Evolutionary conservation across 768 basidiomycete genomes (phyloP), one percentile per base, ranked within the genome.

Genomic region (Xerocomus spinulosus): DNA sequence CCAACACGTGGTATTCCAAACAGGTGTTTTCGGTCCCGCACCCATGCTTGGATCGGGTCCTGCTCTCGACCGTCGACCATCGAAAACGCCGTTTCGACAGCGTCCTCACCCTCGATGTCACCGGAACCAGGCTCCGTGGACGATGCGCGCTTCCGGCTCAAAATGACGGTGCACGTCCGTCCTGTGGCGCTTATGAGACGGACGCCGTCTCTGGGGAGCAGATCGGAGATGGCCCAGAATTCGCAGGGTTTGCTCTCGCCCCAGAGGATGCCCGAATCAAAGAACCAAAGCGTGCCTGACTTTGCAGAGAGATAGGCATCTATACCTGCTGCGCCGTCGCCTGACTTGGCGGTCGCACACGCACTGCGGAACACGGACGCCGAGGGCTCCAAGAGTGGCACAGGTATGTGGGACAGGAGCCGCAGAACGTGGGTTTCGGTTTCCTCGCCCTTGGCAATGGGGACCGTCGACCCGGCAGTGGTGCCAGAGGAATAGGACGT

Each of bases 231-330:
- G 3, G 81, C 67, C 81, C 87, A 89, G 57, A 86, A 89, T 54
- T 87, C 83, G 58, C 83, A 87, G 3, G 85, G 85, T 53, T 84
- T 85, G 58, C 77, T 79, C 60, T 87, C 82, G 20, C 83, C 85
- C 78, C 83, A 85, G 8, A 90, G 73, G 14, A 90, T 73, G 6
- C 86, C 87, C 20, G 71, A 69, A 33, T 73, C 67, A 38, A 83
- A 70, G 71, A 89, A 90, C 82, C 86, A 86, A 33, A 90, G 68
- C 38, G 74, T 82, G 1, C 85, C 85, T 2, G 73, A 62, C 60
- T 87, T 88, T 1, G 86, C 85, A n/a, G 77, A 77, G 25, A 82
- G 77, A 62, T 85, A 82, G 5, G 84, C 85, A 46, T 85, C 79
- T 21, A 86, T 67, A 0, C 84, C 84, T 2, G 84, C 80, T 3